Base-by-base conservation (phyloP, 2,329 filamentous ascomycete species). In the Colletotrichum sp. region DNA sequence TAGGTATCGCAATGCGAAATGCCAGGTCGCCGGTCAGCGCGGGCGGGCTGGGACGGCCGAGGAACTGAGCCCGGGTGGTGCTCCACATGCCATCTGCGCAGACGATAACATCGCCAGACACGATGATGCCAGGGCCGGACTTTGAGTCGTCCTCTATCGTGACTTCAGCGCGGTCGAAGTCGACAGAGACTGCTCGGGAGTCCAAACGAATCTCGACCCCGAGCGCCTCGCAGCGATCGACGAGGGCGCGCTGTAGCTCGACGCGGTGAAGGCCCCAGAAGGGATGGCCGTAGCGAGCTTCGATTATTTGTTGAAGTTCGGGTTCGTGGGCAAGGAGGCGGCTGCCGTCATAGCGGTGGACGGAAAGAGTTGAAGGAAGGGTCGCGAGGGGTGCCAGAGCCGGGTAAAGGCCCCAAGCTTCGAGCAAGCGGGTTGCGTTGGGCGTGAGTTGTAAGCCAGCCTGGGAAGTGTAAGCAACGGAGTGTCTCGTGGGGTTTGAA, bases 21-120 rank as follows among this genome's bases (percentile, higher is more conserved):
- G 90, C 90, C 34, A 91, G 80, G 79, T 92, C 90, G 1, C 90
- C 90, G 0, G 90, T 92, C 65, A 87, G 84, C 16, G 86, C 81
- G 2, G 90, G 88, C 0, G 87, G 86, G 77, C 88, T 85, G 0
- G 82, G 79, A 15, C 81, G 81, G 5, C 86, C 85, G 8, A 90
- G 79, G n/a, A 91, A 82, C 8, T 84, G 81, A 70, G 88, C 85
- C 6, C 89, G 86, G 68, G 85, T 86, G 55, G 80, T 75, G 10
- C 84, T 86, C 80, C 87, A 88, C 59, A 89, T 83, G 2, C 88
- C 89, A 78, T 90, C 88, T 8, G 88, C 85, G n/a, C 87, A 88
- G 67, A 90, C 82, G 8, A 90, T 79, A 3, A 89, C 79, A 77
- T 90, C 88, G 0, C 83, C 86, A 5, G 80, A 74, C 24, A 88